Conservation (phyloP, 2,329 filamentous ascomycete species). For the Fusarium sp. region DNA sequence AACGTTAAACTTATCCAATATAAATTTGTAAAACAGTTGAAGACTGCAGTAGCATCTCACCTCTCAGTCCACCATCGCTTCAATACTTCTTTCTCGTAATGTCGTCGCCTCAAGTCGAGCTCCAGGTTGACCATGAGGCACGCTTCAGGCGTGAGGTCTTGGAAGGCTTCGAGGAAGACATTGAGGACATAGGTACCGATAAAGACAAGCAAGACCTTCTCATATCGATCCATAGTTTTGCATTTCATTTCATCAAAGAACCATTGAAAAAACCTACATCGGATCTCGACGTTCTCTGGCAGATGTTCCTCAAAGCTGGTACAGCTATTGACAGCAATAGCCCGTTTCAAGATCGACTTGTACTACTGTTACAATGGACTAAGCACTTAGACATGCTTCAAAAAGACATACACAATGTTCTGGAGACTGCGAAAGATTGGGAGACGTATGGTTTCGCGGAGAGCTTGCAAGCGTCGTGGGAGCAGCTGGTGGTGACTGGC, state of each 20-base stretch:
- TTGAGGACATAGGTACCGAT: neutral
- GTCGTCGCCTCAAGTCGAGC: neutral
- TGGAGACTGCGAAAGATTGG: neutral
- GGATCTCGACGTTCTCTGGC: neutral
- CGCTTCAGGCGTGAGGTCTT: neutral
- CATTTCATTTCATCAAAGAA: neutral
- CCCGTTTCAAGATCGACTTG: constrained; percentile 16
- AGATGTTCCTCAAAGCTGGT: neutral
- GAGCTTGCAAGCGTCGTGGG: constrained; percentile 9
- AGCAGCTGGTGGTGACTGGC: neutral
- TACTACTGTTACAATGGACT: constrained; percentile 8
- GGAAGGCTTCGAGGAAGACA: neutral
- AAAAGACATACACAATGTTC: neutral
- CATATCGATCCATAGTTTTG: neutral
- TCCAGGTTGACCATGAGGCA: neutral
- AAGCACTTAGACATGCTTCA: neutral
- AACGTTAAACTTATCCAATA: neutral
- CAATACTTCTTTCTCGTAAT: neutral
- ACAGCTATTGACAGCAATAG: neutral
- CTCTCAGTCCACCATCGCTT: neutral
- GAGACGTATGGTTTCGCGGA: constrained; percentile 17
- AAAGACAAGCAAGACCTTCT: neutral
- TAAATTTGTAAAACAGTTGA: neutral
- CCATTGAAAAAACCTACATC: neutral
- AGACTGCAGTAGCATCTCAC: neutral